phyloP scores from a whole-genome alignment of 805 yeast species.

The Cyberlindnera veronae region DNA sequence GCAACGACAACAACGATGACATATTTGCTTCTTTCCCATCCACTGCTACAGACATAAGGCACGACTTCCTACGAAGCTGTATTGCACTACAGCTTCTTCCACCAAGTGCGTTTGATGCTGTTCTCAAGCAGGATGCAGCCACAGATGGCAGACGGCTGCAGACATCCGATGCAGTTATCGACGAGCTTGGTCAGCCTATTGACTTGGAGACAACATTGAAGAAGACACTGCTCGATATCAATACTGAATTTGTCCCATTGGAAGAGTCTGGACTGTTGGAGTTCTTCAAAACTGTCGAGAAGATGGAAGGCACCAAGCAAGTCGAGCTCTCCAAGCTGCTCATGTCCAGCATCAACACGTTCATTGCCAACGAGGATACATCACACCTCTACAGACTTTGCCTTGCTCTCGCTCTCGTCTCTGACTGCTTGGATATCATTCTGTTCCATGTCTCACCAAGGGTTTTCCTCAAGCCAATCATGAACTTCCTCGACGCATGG shows the following conservation, averaged over 20 bases:
- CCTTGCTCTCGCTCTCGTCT: conserved; percentile 45
- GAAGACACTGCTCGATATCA: conserved; percentile 33
- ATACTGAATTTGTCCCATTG: conserved; percentile 45
- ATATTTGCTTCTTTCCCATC: conserved; percentile 50
- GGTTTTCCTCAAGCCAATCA: conserved; percentile 39
- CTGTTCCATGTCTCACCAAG: conserved; percentile 44
- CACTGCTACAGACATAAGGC: conserved; percentile 45
- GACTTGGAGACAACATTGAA: conserved; percentile 30
- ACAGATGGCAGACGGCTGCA: conserved; percentile 33
- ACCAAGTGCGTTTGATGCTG: conserved; percentile 29
- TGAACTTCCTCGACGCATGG: conserved; percentile 50
- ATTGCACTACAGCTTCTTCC: conserved; percentile 39
- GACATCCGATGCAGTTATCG: conserved; percentile 32
- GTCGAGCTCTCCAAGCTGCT: conserved; percentile 40
- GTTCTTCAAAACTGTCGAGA: conserved; percentile 44
- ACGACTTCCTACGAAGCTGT: conserved; percentile 46
- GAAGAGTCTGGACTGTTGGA: conserved; percentile 53
- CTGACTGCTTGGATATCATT: conserved; percentile 39
- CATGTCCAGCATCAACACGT: conserved; percentile 29
- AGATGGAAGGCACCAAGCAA: conserved; percentile 45
- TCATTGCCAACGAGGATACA: conserved; percentile 40
- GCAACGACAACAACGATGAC: conserved; percentile 34
- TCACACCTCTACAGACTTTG: conserved; percentile 47
- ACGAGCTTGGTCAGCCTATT: conserved; percentile 31
- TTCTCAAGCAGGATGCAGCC: conserved; percentile 38